A percentile compares a stretch with the other conserved stretches of the same genome.
Evolutionary conservation across 441 rosid genomes (phyloP).

Genomic region (Bruguiera hainesii): DNA sequence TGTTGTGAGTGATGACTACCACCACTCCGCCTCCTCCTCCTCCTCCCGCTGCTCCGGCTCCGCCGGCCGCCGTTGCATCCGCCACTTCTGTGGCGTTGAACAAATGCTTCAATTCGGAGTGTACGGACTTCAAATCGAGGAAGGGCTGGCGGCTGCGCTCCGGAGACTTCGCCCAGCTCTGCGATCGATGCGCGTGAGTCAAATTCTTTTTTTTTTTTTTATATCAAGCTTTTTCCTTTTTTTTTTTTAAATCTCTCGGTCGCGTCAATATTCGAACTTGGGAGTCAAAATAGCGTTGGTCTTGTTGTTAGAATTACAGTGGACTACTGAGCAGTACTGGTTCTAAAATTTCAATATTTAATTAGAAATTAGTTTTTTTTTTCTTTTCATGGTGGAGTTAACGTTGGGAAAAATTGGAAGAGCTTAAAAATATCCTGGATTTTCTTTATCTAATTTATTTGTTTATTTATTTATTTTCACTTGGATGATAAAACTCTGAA

Average conservation of each 20-base stretch:
- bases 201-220: slow-evolving; percentile 1
- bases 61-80: slow-evolving; percentile 4
- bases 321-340: no score
- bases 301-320: no score
- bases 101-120: slow-evolving; percentile 78
- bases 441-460: not conserved
- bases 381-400: no score
- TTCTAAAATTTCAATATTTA: no score
- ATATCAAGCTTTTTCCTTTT: slow-evolving; percentile 3
- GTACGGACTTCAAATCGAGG: slow-evolving; percentile 59
- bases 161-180: slow-evolving; percentile 84
- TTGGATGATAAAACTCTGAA: not conserved
- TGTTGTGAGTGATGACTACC: slow-evolving; percentile 3
- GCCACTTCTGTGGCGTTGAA: slow-evolving; percentile 31
- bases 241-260: not conserved
- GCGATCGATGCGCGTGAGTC: slow-evolving; percentile 94
- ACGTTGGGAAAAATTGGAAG: no score
- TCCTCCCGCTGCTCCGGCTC: not conserved
- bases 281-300: no score
- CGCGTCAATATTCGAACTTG: no score
- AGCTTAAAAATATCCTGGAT: not conserved
- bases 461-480: not conserved
- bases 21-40: slow-evolving; percentile 6
- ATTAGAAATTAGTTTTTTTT: no score
- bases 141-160: slow-evolving; percentile 87